Evolutionary conservation across 768 basidiomycete genomes (phyloP).

Genomic region (Lactarius akahatsu): DNA sequence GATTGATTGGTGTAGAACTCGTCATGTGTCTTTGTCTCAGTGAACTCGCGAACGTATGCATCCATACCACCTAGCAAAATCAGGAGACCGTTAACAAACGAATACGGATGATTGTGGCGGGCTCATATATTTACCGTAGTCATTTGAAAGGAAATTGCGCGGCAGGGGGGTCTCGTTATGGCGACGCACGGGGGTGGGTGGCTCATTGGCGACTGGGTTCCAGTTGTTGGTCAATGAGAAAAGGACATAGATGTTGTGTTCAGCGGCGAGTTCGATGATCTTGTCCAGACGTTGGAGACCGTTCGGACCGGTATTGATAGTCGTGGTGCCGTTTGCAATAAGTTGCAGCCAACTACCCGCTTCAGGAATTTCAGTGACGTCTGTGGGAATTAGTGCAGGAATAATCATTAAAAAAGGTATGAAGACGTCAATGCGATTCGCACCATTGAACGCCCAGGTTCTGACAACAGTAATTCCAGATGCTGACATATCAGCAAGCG

Average conservation of each 20-base stretch:
- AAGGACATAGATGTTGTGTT: conserved; percentile 46
- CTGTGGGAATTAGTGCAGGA: conserved; percentile 4
- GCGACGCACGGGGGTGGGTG: conserved; percentile 10
- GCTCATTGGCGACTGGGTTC: conserved; percentile 12
- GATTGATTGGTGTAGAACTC: conserved; percentile 41
- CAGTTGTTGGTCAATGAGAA: conserved; percentile 30
- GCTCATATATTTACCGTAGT: conserved; percentile 32
- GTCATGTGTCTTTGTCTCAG: conserved; percentile 37
- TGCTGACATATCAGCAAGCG: conserved; percentile 56
- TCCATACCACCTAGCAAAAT: conserved; percentile 41
- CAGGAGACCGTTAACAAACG: not conserved
- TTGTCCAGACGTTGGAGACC: conserved; percentile 65
- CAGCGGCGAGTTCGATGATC: conserved; percentile 52
- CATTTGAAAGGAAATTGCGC: conserved; percentile 35
- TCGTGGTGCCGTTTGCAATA: conserved; percentile 51
- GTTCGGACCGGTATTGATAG: conserved; percentile 58
- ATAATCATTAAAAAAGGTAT: not conserved
- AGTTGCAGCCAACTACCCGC: conserved; percentile 67
- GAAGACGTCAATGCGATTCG: conserved; percentile 17
- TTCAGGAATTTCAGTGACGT: conserved; percentile 33
- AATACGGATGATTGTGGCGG: not conserved
- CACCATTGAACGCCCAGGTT: conserved; percentile 73
- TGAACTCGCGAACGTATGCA: conserved; percentile 37
- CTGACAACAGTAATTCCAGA: conserved; percentile 59
- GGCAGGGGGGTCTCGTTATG: conserved; percentile 28